Evolutionary conservation across 2,329 filamentous ascomycete genomes (phyloP).

Genomic region (Diaporthe helianthi): DNA sequence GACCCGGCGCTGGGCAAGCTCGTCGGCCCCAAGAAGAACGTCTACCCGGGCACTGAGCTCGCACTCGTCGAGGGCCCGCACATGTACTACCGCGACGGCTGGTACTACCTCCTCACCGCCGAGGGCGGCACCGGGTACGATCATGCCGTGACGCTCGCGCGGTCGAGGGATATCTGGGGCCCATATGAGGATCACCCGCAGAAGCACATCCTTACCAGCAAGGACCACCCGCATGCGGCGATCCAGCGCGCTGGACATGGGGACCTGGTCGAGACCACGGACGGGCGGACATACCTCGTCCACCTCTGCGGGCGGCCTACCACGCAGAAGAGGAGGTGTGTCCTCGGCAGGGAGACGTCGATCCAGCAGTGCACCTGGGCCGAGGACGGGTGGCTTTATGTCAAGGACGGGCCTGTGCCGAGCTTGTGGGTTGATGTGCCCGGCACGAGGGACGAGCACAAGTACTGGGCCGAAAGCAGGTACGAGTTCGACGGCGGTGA

Average conservation of each 20-base stretch:
- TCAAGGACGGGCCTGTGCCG: constrained; percentile 64
- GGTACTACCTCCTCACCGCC: constrained; percentile 66
- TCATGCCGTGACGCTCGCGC: constrained; percentile 67
- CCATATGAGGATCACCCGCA: constrained; percentile 68
- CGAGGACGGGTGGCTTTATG: constrained; percentile 67
- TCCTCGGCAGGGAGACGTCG: constrained; percentile 61
- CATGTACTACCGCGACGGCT: constrained; percentile 63
- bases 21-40: constrained; percentile 61
- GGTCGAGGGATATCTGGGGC: constrained; percentile 60
- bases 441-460: constrained; percentile 52
- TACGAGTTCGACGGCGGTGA: constrained; percentile 55
- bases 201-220: constrained; percentile 63
- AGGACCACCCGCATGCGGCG: constrained; percentile 55
- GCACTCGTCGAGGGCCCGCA: constrained; percentile 64
- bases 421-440: constrained; percentile 61
- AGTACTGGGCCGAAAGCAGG: constrained; percentile 57
- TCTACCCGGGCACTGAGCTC: constrained; percentile 63
- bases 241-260: constrained; percentile 62
- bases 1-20: constrained; percentile 56
- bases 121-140: constrained; percentile 67
- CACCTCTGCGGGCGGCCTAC: constrained; percentile 60
- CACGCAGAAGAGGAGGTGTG: constrained; percentile 58
- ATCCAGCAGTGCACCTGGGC: constrained; percentile 67
- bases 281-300: constrained; percentile 61
- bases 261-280: constrained; percentile 60